A percentile compares a stretch with the other conserved stretches of the same genome.
Conservation (phyloP, 306 rosid species). For the Pterocarpus santalinus region DNA sequence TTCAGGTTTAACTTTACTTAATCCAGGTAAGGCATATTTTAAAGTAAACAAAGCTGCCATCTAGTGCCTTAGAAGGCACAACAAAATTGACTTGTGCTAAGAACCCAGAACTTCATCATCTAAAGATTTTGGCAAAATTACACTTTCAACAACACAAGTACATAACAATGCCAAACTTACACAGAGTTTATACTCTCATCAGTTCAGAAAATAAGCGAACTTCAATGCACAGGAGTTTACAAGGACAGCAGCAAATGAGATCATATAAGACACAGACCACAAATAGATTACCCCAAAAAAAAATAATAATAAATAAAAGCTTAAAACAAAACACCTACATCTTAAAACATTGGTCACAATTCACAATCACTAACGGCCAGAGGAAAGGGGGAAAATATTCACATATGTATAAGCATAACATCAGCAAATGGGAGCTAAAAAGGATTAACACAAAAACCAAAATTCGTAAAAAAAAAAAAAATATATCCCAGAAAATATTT, state of each 20-base stretch:
- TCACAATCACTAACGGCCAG: slow-evolving; percentile 21
- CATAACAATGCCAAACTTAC: slow-evolving; percentile 23
- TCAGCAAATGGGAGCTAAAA: not conserved
- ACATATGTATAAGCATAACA: not conserved
- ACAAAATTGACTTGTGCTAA: not conserved
- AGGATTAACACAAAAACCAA: not conserved
- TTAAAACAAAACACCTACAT: not conserved
- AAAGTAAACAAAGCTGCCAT: not conserved
- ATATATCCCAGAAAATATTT: not conserved
- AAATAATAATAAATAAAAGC: not conserved
- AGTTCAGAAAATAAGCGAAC: not conserved
- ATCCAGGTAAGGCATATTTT: not conserved
- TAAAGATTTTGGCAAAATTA: not conserved
- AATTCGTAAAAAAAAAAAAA: not conserved
- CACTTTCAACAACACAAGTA: not conserved
- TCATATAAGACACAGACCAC: not conserved
- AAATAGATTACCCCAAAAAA: not conserved
- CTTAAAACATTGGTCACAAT: slow-evolving; percentile 5
- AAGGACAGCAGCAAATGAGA: not conserved
- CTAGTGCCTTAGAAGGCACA: not conserved
- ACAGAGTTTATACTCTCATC: slow-evolving; percentile 7
- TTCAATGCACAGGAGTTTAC: not conserved
- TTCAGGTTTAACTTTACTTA: not conserved
- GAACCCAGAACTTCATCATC: not conserved
- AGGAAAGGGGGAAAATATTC: not conserved